Base-by-base conservation (phyloP, 192 early-diverging fungal genomes). In the Diversispora eburnea region DNA sequence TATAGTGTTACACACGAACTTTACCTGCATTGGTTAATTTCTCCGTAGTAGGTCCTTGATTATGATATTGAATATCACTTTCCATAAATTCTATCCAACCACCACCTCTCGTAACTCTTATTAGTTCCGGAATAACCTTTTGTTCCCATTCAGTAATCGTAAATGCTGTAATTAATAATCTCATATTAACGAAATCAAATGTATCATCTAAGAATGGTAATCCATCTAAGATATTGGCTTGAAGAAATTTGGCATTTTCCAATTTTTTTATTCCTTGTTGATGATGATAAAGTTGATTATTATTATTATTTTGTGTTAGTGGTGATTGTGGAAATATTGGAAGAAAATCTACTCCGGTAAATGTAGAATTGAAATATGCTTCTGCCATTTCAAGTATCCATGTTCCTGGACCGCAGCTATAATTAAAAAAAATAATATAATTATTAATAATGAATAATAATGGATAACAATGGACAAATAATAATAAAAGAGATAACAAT, bases 371-470 rank as follows among this genome's bases (percentile, higher is more conserved):
- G 19, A 73, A 74, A 66, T 76, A 76, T 7, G 77, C 72, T 46
- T 67, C 70, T 13, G 77, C 78, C 79, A 82, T 77, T 67, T 82
- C 80, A 51, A 80, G 57, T 7, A 73, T 69, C 81, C 81, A 82
- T 10, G 75, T 71, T 20, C 77, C 76, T 2, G 78, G 77, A 42
- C 81, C 81, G 75, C 81, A 71, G 20, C 69, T 71, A 48, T 19
- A 19, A n/a, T 39, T 41, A 42, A 54, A 15, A 33, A 42, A 54
- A 15, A 33, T 39, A 52, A 41, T 4, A 68, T 5, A 55, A 52
- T 42, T 13, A 19, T 22, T 22, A 58, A 19, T 22, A 66, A 5
- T 20, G 2, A 6, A 8, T 48, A 5, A 47, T 6, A 4, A n/a
- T 45, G 12, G 43, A 62, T 15, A 46, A 13, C 4, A 46, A 17